Evolutionary conservation across 2,329 filamentous ascomycete genomes (phyloP), one percentile per base, ranked within the genome.

Genomic region (Scytalidium lignicola): DNA sequence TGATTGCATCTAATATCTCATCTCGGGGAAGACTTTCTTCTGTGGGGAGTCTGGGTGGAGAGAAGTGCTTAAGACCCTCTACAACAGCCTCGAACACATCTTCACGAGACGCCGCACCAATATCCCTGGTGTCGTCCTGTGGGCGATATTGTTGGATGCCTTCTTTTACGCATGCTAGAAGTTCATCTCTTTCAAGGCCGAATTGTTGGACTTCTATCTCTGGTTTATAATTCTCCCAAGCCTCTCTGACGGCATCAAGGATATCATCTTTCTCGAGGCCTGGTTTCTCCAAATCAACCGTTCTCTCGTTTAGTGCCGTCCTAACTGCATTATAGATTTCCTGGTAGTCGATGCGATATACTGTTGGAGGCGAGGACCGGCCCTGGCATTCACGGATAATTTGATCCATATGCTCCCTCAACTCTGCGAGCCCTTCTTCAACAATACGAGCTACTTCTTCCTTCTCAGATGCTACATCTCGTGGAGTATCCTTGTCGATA

Each of bases 141-240:
- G 73, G 73, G 51, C 69, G 71, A 62, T 93, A 90, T 43, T 90
- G 82, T 56, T 88, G 83, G 0, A 97, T 77, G 1, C 92, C 92
- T 70, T 96, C 86, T 57, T 88, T 84, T 21, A 97, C 76, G 56
- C 90, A 95, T 37, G 86, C 83, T 13, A 97, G 74, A 43, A 97
- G 87, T 62, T 97, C 92, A 12, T 96, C 90, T 4, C 90, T 80
- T 65, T 96, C 92, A 1, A 97, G 74, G 2, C 91, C 92, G 54
- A 95, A 87, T 60, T 95, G 90, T 59, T 96, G 86, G 3, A 95
- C 78, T 58, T 95, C 86, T 45, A 96, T 90, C 59, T 96, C 90
- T 1, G 92, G 92, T 68, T 95, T 95, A 70, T 95, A 95, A 47
- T 84, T 88, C 63, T 96, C 92, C 82, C 90, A 95, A 1, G 91